Evolutionary conservation across 805 yeast species (phyloP).

Genomic region (Lipomyces spencermartinsiae): DNA sequence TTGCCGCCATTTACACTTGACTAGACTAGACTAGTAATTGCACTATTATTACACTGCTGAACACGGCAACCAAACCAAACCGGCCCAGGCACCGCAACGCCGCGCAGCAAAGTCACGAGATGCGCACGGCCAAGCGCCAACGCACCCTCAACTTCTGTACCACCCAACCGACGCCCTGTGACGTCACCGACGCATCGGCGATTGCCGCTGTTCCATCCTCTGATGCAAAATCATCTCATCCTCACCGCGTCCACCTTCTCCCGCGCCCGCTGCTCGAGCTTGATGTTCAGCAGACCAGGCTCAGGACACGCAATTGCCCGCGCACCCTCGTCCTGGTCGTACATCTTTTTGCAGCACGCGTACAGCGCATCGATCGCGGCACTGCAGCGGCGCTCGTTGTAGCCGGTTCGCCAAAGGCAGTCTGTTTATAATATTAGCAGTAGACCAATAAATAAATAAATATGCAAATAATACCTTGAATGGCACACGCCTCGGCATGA

Average conservation of each 20-base stretch:
- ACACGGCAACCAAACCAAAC: no score
- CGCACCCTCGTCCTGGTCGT: conserved; percentile 65
- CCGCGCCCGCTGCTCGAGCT: conserved; percentile 66
- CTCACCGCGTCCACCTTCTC: conserved; percentile 63
- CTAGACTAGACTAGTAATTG: no score
- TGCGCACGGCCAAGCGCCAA: no score
- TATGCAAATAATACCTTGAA: no score
- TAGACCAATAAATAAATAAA: neutral
- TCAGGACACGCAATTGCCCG: conserved; percentile 80
- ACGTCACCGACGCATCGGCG: no score
- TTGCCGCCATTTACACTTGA: no score
- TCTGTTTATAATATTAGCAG: conserved; percentile 47
- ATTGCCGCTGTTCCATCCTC: no score
- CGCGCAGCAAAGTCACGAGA: no score
- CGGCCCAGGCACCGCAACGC: no score
- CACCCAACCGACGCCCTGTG: no score
- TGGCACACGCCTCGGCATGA: conserved; percentile 80
- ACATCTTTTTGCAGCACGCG: conserved; percentile 73
- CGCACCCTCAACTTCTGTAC: no score
- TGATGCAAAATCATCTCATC: conserved; percentile 33
- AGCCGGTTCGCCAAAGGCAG: conserved; percentile 67
- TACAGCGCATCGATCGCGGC: conserved; percentile 71
- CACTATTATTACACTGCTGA: no score
- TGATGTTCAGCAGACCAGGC: conserved; percentile 64
- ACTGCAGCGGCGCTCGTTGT: conserved; percentile 78